Conservation (phyloP, 345 rosid genomes). For the Hibiscus mutabilis region DNA sequence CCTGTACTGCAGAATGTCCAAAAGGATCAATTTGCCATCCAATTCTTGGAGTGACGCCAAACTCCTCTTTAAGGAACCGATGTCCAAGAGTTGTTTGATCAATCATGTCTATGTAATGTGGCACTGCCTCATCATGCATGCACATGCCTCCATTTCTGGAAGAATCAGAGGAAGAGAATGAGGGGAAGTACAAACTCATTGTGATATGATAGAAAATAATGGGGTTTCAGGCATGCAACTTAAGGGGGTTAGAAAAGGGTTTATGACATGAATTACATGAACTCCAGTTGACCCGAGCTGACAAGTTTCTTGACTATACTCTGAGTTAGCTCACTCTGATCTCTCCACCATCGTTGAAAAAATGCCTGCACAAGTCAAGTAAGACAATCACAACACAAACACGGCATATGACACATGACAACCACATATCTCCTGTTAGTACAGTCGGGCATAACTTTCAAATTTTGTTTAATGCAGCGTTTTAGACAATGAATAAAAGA, state of each 20-base stretch:
- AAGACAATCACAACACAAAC: constrained; percentile 2
- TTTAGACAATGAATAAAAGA: not conserved
- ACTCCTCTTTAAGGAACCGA: constrained; percentile 64
- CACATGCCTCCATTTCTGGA: constrained; percentile 97
- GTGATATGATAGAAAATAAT: not conserved
- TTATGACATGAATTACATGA: constrained; percentile 45
- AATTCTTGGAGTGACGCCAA: constrained; percentile 84
- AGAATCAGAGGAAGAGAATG: constrained; percentile 8
- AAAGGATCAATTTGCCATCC: constrained; percentile 99
- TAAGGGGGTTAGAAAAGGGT: not conserved
- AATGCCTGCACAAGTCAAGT: constrained; percentile 58
- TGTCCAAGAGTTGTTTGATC: constrained; percentile 98
- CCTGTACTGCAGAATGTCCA: constrained; percentile 99
- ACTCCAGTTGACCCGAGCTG: constrained; percentile 79
- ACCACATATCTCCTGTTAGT: not conserved
- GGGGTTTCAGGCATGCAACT: not conserved
- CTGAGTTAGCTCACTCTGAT: constrained; percentile 64
- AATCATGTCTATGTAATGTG: constrained; percentile 95
- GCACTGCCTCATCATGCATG: constrained; percentile 96
- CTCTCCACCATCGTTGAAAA: constrained; percentile 96
- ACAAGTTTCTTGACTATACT: constrained; percentile 50
- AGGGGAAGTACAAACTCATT: not conserved
- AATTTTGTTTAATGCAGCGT: not conserved
- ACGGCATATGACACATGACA: not conserved
- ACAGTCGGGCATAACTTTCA: not conserved